Percentiles rank a stretch among this genome's conserved stretches.
phyloP scores from a whole-genome alignment of 2,329 filamentous ascomycete genomes.

The Pleoardoris graminearum region DNA sequence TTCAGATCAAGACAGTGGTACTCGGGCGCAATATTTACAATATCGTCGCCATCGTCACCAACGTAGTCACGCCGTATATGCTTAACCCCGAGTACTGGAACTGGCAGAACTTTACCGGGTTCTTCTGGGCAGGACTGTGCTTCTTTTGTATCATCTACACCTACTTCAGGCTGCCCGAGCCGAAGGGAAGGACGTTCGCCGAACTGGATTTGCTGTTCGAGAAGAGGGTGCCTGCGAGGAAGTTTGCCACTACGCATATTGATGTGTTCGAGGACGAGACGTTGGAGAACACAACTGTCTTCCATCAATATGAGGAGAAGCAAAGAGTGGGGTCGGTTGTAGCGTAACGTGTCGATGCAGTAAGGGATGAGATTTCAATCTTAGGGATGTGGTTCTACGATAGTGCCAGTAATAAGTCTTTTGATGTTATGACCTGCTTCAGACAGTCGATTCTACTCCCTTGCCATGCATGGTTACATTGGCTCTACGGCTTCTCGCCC shows the following conservation, averaged over 20 bases:
- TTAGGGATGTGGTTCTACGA: no score
- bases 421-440: no score
- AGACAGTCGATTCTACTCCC: no score
- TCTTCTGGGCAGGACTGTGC: conserved; percentile 85
- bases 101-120: conserved; percentile 84
- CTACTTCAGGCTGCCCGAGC: conserved; percentile 80
- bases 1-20: conserved; percentile 91
- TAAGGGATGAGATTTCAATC: no score
- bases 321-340: not conserved
- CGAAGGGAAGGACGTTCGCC: conserved; percentile 77
- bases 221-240: conserved; percentile 68
- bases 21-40: conserved; percentile 78
- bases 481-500: no score
- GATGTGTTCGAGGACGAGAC: conserved; percentile 55
- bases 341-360: no score
- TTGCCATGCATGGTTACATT: no score
- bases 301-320: conserved; percentile 43
- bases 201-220: conserved; percentile 88
- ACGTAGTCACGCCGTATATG: conserved; percentile 88
- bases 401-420: no score
- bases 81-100: conserved; percentile 84
- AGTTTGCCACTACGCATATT: conserved; percentile 65
- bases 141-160: conserved; percentile 81
- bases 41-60: conserved; percentile 78
- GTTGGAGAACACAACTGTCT: conserved; percentile 33